Evolutionary conservation across 2,329 filamentous ascomycete species (phyloP).

Genomic region (Cladosporium sp.): DNA sequence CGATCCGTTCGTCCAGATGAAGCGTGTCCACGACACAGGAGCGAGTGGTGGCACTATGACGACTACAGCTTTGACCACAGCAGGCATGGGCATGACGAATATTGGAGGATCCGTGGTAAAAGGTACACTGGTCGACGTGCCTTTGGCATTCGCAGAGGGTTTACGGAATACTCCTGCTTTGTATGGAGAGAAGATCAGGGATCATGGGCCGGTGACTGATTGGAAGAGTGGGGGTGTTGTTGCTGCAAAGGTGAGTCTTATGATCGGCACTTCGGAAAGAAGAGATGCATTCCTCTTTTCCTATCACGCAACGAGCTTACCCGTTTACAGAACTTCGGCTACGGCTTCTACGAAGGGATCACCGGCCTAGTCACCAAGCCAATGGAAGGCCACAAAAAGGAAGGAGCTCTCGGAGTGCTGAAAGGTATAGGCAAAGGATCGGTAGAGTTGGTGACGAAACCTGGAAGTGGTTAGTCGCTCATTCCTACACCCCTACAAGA

Average conservation of each 20-base stretch:
- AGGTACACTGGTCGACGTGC: not conserved
- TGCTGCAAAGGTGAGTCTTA: not conserved
- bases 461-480: not conserved
- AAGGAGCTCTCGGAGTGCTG: not conserved
- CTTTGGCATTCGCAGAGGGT: not conserved
- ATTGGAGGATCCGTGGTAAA: not conserved
- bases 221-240: not conserved
- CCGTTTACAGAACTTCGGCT: not conserved
- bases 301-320: not conserved
- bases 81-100: not conserved
- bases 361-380: not conserved
- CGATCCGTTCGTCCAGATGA: constrained; percentile 2
- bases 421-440: not conserved
- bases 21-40: not conserved
- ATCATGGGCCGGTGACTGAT: not conserved
- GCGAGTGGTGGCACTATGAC: not conserved
- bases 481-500: not conserved
- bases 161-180: not conserved
- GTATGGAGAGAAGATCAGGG: not conserved
- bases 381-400: not conserved
- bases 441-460: not conserved
- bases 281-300: not conserved
- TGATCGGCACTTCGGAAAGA: not conserved
- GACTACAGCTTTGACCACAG: not conserved
- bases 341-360: not conserved